Conservation (phyloP, 2,329 filamentous ascomycete genomes). For the Sclerotinia subarctica region DNA sequence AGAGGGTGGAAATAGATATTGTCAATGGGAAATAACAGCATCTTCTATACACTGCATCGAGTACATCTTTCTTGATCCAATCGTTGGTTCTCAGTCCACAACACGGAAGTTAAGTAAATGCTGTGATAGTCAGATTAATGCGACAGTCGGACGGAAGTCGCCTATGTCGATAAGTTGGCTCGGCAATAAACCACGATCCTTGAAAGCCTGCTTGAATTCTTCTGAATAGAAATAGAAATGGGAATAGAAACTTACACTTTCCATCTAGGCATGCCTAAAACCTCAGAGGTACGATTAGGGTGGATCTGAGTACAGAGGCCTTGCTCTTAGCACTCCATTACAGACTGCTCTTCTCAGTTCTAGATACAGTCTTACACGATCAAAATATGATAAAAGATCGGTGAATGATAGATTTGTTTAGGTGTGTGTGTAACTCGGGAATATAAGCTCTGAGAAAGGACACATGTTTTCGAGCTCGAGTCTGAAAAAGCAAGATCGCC, state of each 20-base stretch:
- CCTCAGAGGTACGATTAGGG: neutral
- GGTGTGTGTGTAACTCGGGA: neutral
- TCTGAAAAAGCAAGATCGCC: neutral
- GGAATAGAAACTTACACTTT: neutral
- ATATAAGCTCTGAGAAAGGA: neutral
- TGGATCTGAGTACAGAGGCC: too few species aligned
- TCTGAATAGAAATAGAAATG: too few species aligned
- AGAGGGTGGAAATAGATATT: neutral
- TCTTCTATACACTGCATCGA: neutral
- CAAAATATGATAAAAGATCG: neutral
- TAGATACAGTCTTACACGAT: neutral
- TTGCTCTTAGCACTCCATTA: too few species aligned
- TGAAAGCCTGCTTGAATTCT: neutral
- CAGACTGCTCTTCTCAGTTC: neutral
- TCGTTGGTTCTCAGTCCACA: neutral
- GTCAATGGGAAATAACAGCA: neutral
- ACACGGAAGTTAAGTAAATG: neutral
- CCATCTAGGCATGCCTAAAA: neutral
- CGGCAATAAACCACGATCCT: neutral
- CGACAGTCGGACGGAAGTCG: too few species aligned
- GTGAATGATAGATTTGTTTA: neutral
- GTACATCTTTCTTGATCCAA: neutral
- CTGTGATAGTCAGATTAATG: neutral
- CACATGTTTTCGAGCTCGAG: too few species aligned
- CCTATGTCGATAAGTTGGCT: too few species aligned